Conservation (phyloP, 225 moss, liverwort and hornwort species). For the Antitrichia curtipendula region DNA sequence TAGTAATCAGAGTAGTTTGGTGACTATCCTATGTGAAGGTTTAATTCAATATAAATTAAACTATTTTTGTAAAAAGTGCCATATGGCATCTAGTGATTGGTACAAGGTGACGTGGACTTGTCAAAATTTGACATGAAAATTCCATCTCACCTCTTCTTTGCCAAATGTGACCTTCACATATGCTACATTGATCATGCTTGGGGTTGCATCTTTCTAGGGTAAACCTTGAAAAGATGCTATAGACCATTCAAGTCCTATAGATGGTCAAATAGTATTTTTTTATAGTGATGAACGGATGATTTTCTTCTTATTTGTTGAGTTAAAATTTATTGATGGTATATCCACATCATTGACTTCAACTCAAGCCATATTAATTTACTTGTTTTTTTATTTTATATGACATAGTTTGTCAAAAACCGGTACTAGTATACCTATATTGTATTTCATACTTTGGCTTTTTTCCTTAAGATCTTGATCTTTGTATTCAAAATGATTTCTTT, state of each 20-base stretch:
- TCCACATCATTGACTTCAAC: background rate
- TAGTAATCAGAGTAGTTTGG: too few relatives aligned
- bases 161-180: too few relatives aligned
- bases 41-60: too few relatives aligned
- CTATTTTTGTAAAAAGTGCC: too few relatives aligned
- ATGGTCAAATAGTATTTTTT: background rate
- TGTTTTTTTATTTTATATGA: background rate
- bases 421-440: too few relatives aligned
- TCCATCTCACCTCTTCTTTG: too few relatives aligned
- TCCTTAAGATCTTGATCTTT: background rate
- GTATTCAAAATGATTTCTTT: background rate
- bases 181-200: too few relatives aligned
- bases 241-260: fast-evolving
- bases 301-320: background rate
- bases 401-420: background rate
- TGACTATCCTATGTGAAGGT: too few relatives aligned
- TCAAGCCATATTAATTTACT: background rate
- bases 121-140: too few relatives aligned
- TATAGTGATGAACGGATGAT: fast-evolving
- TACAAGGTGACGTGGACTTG: too few relatives aligned
- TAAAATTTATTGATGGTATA: background rate
- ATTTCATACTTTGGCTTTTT: background rate
- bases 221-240: fast-evolving
- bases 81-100: too few relatives aligned
- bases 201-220: too few relatives aligned